Base-by-base conservation (phyloP, 2,329 filamentous ascomycete species). In the Paramyrothecium sp. region DNA sequence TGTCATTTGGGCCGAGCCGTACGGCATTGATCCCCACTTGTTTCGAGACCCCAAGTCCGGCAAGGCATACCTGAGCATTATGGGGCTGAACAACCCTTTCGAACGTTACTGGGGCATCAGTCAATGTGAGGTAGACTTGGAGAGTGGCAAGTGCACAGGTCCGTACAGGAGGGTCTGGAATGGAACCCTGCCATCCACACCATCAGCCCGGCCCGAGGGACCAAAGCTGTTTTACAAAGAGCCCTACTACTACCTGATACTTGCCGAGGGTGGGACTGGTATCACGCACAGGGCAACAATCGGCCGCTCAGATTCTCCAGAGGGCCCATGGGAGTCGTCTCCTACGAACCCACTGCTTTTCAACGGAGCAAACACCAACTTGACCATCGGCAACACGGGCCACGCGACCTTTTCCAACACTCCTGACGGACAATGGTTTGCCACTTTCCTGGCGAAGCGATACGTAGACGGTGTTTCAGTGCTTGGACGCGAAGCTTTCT, bases 321-420 rank as follows among this genome's bases (percentile, higher is more conserved):
- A 58, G 48, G 59, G 59, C 12, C 57, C 59, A 0, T 61, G 57
- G 57, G 55, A 57, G n/a, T 54, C 54, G 0, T 59, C 72, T 1
- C 74, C 75, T 1, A 67, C 65, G 17, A 78, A 79, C 48, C 76
- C 76, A 3, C 68, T 66, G 3, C 58, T 66, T 23, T 66, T 60
- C 58, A 66, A 64, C 51, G 63, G 60, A 13, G 60, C 58, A 2
- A 50, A 63, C 34, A 52, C 54, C 50, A 59, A 61, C 20, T 56
- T 65, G 5, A 63, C 61, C 0, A 54, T 66, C n/a, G 55, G 60
- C 22, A 57, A 58, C 1, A 66, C 64, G 2, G 63, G 64, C 2
- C 64, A 66, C 19, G 64, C 63, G 2, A 64, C 63, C 3, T 64
- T 66, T 30, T 55, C 60, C 23, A 56, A 61, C 23, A 64, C 63